Conservation (phyloP, 2,329 filamentous ascomycete species). For the Claviceps sp. region DNA sequence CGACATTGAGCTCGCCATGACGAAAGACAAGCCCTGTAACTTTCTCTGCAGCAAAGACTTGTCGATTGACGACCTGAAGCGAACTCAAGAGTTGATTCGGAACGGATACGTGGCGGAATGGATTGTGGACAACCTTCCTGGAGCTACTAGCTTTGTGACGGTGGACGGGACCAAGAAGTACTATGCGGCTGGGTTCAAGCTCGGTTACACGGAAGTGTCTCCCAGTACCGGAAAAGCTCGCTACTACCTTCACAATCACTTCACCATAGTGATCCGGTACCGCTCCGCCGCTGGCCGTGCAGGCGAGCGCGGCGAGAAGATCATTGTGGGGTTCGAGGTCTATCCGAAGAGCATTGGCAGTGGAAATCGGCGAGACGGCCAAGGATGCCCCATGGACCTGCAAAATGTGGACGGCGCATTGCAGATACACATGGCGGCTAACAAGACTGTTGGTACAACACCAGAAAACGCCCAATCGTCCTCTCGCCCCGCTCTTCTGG, state of each 20-base stretch:
- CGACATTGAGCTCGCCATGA: constrained; percentile 70
- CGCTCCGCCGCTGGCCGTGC: constrained; percentile 55
- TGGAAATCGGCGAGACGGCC: constrained; percentile 41
- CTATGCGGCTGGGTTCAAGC: constrained; percentile 80
- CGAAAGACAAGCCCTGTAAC: constrained; percentile 58
- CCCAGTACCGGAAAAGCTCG: constrained; percentile 44
- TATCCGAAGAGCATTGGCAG: constrained; percentile 72
- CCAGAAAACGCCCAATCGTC: constrained; percentile 43
- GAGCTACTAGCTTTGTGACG: constrained; percentile 78
- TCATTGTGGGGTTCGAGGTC: constrained; percentile 80
- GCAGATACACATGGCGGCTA: constrained; percentile 51
- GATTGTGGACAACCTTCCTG: constrained; percentile 86
- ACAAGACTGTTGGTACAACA: constrained; percentile 31
- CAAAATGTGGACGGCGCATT: constrained; percentile 50
- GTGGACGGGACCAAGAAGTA: constrained; percentile 76
- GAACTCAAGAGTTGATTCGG: constrained; percentile 58
- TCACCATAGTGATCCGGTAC: constrained; percentile 72
- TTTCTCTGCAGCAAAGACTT: constrained; percentile 60
- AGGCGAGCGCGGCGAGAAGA: constrained; percentile 58
- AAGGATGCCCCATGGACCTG: constrained; percentile 56
- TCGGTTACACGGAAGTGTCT: constrained; percentile 61
- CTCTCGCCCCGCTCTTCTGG: constrained; percentile 31
- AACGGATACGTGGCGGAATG: constrained; percentile 81
- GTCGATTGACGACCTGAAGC: constrained; percentile 48
- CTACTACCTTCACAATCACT: constrained; percentile 77